Evolutionary conservation across 2,329 filamentous ascomycete species (phyloP).

Genomic region (Capronia americana): DNA sequence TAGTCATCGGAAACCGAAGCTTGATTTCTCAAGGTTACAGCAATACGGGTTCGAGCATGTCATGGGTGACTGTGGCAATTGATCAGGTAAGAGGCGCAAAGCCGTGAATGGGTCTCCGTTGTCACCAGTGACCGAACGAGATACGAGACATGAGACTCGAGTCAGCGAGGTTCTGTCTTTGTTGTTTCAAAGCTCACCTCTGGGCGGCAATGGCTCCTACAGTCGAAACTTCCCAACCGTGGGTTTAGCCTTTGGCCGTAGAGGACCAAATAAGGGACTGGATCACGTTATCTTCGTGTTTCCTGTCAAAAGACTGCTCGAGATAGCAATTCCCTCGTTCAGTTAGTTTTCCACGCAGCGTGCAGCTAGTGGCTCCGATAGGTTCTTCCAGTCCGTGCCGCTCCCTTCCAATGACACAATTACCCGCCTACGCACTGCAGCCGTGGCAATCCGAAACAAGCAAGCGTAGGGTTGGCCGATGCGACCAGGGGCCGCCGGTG

Average conservation of each 20-base stretch:
- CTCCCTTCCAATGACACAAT: slow-evolving; percentile 22
- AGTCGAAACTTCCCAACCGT: background rate
- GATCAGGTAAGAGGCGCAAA: slow-evolving; percentile 6
- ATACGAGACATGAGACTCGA: background rate
- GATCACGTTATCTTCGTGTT: slow-evolving; percentile 9
- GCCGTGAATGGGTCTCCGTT: background rate
- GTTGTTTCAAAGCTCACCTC: slow-evolving; percentile 2
- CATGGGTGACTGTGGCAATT: slow-evolving; percentile 9
- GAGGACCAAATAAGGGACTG: too few relatives aligned
- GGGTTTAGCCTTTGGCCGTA: background rate
- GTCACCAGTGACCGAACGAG: background rate
- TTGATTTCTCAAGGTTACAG: slow-evolving; percentile 14
- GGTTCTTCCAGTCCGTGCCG: slow-evolving; percentile 15
- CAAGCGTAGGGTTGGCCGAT: slow-evolving; percentile 13
- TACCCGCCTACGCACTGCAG: slow-evolving; percentile 13
- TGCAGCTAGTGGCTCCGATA: slow-evolving; percentile 11
- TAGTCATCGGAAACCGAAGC: slow-evolving; percentile 22
- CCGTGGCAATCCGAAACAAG: slow-evolving; percentile 17
- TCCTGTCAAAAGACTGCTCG: background rate
- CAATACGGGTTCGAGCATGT: slow-evolving; percentile 6
- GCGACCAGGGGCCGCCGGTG: background rate
- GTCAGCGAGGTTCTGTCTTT: background rate
- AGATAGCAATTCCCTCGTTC: slow-evolving; percentile 15
- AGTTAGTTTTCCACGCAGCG: slow-evolving; percentile 10
- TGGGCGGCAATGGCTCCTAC: background rate